Percentiles rank a stretch among this genome's conserved stretches.
phyloP scores from a whole-genome alignment of 2,329 filamentous ascomycete genomes.

The Talaromyces amestolkiae region DNA sequence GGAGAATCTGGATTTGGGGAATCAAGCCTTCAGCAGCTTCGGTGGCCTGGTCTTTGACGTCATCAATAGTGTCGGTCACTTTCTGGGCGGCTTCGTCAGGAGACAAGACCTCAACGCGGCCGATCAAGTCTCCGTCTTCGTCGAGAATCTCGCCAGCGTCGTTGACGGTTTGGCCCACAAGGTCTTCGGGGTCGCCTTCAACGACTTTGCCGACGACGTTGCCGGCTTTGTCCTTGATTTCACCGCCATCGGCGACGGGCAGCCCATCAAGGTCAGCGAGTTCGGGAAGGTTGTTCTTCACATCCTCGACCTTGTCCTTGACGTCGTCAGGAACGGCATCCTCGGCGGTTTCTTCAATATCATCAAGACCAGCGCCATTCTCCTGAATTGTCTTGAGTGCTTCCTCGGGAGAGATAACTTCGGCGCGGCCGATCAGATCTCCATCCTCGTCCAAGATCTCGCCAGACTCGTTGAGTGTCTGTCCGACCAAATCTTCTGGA shows the following conservation, averaged over 20 bases:
- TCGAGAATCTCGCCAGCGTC: slow-evolving; percentile 38
- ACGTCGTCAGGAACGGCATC: neutral
- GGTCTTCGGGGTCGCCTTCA: slow-evolving; percentile 47
- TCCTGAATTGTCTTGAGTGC: slow-evolving; percentile 26
- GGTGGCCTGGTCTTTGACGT: slow-evolving; percentile 28
- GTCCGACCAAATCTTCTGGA: slow-evolving; percentile 40
- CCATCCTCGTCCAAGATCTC: slow-evolving; percentile 40
- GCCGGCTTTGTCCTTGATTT: slow-evolving; percentile 49
- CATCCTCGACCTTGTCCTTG: slow-evolving; percentile 34
- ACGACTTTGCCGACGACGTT: slow-evolving; percentile 32
- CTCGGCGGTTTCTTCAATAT: slow-evolving; percentile 26
- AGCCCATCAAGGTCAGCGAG: slow-evolving; percentile 38
- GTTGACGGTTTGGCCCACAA: slow-evolving; percentile 33
- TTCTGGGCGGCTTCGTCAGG: slow-evolving; percentile 30
- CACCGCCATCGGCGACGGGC: slow-evolving; percentile 53
- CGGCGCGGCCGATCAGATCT: slow-evolving; percentile 34
- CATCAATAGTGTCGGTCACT: slow-evolving; percentile 25
- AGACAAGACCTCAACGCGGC: slow-evolving; percentile 22
- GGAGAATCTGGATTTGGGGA: slow-evolving; percentile 14
- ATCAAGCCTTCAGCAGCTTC: slow-evolving; percentile 34
- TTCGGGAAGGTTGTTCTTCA: slow-evolving; percentile 33
- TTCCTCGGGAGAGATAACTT: slow-evolving; percentile 17
- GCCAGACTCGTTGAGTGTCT: slow-evolving; percentile 41
- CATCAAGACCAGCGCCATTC: slow-evolving; percentile 19
- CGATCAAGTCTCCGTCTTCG: slow-evolving; percentile 38